Evolutionary conservation across 495 filamentous ascomycete genomes (phyloP).

Genomic region (Thozetella sp.): DNA sequence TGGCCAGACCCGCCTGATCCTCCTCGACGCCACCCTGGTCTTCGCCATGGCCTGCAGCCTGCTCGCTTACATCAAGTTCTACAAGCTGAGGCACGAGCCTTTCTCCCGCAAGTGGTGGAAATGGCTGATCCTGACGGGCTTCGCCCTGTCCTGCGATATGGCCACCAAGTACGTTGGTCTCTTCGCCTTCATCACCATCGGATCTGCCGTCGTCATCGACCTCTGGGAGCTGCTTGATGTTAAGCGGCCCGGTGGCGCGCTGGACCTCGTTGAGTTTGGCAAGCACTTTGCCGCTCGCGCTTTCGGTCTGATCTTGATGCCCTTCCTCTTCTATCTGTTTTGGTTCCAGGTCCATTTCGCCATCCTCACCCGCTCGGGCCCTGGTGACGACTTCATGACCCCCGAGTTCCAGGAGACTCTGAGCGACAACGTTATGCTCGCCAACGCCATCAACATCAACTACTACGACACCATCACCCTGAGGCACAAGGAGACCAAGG

Average conservation of each 20-base stretch:
- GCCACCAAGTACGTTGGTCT: constrained; percentile 97
- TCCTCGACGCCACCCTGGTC: constrained; percentile 92
- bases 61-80: constrained; percentile 94
- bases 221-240: constrained; percentile 94
- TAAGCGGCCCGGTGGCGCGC: constrained; percentile 74
- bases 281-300: constrained; percentile 89
- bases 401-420: constrained; percentile 97
- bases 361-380: constrained; percentile 84
- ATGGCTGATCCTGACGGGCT: constrained; percentile 93
- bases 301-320: constrained; percentile 81
- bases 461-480: constrained; percentile 90
- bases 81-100: constrained; percentile 88
- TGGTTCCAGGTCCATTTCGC: constrained; percentile 99
- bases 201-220: constrained; percentile 89
- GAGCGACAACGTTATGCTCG: constrained; percentile 88
- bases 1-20: constrained; percentile 92
- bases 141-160: constrained; percentile 94
- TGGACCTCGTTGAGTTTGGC: constrained; percentile 75
- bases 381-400: constrained; percentile 98
- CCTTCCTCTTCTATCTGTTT: constrained; percentile 97
- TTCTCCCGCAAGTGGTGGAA: constrained; percentile 99
- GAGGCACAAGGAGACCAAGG: constrained; percentile 95
- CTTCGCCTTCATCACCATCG: constrained; percentile 97
- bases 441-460: constrained; percentile 80
- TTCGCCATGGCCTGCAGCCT: constrained; percentile 94